phyloP scores from a whole-genome alignment of 2,329 filamentous ascomycete genomes.

The Xylariaceae sp. region DNA sequence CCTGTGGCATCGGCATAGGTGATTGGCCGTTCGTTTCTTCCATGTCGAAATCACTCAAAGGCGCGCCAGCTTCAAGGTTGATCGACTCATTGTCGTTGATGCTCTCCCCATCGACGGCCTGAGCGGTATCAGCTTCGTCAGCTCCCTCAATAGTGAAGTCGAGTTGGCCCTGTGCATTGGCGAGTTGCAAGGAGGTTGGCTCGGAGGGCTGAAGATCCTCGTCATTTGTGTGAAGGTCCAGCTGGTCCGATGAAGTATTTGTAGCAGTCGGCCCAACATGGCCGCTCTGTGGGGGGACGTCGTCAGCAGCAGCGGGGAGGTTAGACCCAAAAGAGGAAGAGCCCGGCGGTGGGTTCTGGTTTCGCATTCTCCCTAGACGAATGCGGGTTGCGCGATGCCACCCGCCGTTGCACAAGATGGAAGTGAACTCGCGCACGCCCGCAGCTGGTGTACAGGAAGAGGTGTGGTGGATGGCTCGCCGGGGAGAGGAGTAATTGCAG shows the following conservation, averaged over 20 bases:
- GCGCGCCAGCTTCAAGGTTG: constrained; percentile 29
- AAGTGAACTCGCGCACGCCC: constrained; percentile 5
- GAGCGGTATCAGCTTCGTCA: constrained; percentile 8
- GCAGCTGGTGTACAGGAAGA: neutral
- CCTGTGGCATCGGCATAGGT: constrained; percentile 5
- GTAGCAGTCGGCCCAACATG: constrained; percentile 17
- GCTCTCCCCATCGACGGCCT: constrained; percentile 11
- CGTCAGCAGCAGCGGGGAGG: constrained; percentile 23
- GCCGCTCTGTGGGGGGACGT: constrained; percentile 19
- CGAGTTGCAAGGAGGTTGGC: neutral
- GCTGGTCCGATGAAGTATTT: constrained; percentile 9
- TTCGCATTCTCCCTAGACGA: constrained; percentile 16
- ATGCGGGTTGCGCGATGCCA: constrained; percentile 8
- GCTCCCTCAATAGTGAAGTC: neutral
- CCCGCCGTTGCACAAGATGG: neutral
- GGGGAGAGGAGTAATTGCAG: neutral
- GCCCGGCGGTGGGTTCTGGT: constrained; percentile 22
- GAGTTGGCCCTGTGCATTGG: constrained; percentile 8
- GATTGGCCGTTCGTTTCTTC: constrained; percentile 19
- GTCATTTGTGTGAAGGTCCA: constrained; percentile 1
- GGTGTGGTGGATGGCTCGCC: neutral
- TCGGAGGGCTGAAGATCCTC: constrained; percentile 6
- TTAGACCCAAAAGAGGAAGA: constrained; percentile 26
- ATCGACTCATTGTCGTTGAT: constrained; percentile 24
- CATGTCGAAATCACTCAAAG: constrained; percentile 23